phyloP scores from a whole-genome alignment of 139 green algal species.

The Nannochloris sp. region DNA sequence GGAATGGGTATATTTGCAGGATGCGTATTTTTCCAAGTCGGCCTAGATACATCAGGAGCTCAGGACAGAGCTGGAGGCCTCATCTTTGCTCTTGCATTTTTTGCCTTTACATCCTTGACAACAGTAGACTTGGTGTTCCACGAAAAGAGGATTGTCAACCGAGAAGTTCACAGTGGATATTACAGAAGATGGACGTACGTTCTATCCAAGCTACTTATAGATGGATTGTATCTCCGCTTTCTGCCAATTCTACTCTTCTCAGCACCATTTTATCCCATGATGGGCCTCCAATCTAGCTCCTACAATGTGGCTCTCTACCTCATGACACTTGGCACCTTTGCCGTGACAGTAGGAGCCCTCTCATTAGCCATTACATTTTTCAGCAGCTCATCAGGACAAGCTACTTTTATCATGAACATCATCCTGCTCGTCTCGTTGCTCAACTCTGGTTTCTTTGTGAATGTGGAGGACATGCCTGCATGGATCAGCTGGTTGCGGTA shows the following conservation, averaged over 20 bases:
- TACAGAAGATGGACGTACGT: constrained; percentile 54
- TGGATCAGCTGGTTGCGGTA: constrained; percentile 57
- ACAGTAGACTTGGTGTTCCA: constrained; percentile 53
- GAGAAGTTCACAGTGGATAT: constrained; percentile 37
- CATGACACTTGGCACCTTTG: constrained; percentile 38
- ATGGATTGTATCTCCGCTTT: constrained; percentile 63
- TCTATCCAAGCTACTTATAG: constrained; percentile 51
- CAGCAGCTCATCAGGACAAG: constrained; percentile 34
- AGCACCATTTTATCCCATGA: constrained; percentile 62
- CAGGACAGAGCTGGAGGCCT: constrained; percentile 55
- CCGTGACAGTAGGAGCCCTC: constrained; percentile 43
- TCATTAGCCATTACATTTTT: constrained; percentile 43
- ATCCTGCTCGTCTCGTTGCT: constrained; percentile 66
- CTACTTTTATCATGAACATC: constrained; percentile 68
- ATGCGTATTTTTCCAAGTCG: constrained; percentile 52
- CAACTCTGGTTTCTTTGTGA: constrained; percentile 35
- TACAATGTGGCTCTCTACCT: constrained; percentile 41
- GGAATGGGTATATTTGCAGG: constrained; percentile 54
- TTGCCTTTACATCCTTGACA: constrained; percentile 68
- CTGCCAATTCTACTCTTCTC: constrained; percentile 52
- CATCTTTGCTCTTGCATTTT: constrained; percentile 70
- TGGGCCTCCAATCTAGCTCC: constrained; percentile 12
- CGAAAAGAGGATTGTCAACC: constrained; percentile 49
- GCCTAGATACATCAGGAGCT: constrained; percentile 41
- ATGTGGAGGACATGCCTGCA: constrained; percentile 20